Conservation (phyloP, 1,139 yeast species). For the Debaryomycetaceae sp. region DNA sequence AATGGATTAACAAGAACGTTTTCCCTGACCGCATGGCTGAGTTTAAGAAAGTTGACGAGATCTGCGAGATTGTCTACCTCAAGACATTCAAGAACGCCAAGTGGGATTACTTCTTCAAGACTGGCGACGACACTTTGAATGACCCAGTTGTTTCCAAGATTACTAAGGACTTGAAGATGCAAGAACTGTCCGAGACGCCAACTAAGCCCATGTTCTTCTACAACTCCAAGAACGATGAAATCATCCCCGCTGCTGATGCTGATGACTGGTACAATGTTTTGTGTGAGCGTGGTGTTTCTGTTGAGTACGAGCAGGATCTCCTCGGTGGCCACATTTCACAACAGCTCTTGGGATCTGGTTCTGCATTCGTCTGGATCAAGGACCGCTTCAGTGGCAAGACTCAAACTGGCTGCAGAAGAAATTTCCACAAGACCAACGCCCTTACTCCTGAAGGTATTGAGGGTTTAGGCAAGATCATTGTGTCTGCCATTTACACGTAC, state of each 20-base stretch:
- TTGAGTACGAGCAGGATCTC: conserved; percentile 10
- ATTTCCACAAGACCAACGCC: not conserved
- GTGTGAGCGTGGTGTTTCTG: conserved; percentile 14
- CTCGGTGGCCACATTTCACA: conserved; percentile 12
- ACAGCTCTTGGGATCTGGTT: conserved; percentile 12
- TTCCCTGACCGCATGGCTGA: conserved; percentile 1
- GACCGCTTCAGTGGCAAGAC: conserved; percentile 10
- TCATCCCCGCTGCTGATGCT: conserved; percentile 18
- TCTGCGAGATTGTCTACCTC: conserved; percentile 6
- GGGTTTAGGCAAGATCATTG: not conserved
- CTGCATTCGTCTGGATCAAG: conserved; percentile 15
- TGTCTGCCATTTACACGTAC: too few relatives aligned
- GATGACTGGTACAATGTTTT: conserved; percentile 17
- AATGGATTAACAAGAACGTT: not conserved
- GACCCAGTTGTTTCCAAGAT: conserved; percentile 1
- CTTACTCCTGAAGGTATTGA: not conserved
- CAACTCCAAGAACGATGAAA: conserved; percentile 20
- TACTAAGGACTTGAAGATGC: conserved; percentile 2
- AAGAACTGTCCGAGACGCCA: conserved; percentile 12
- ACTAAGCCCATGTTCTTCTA: conserved; percentile 23
- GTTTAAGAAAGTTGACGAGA: not conserved
- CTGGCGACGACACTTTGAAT: not conserved
- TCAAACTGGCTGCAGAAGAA: conserved; percentile 6
- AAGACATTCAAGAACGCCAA: not conserved
- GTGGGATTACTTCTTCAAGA: conserved; percentile 2